Base-by-base conservation (phyloP, 169 alveolate genomes). In the Cryptosporidium sp. region DNA sequence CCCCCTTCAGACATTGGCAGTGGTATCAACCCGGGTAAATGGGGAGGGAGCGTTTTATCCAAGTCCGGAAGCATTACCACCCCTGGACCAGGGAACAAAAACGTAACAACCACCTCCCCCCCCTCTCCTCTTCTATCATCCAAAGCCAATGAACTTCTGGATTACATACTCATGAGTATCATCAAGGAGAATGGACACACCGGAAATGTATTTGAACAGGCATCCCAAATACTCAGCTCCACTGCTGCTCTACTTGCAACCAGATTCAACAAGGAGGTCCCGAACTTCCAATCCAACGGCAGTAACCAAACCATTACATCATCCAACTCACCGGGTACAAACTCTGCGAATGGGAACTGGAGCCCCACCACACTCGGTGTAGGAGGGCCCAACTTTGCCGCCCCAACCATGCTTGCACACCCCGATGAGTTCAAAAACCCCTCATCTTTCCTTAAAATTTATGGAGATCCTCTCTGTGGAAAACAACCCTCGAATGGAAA, bases 381-480 rank as follows among this genome's bases (percentile, higher is more conserved):
- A 14, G 89, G 89, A 21, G 89, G 89, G 3, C 89, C 89, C 14
- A 80, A 80, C 70, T 80, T 80, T n/a, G 89, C 89, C 3, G 89
- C 89, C 31, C 89, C 89, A 5, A 80, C 89, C 10, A 80, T 80
- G 89, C 75, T 80, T 18, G 89, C 89, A 23, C 89, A 80, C 43
- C 89, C 89, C 10, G 89, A 65, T 51, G 96, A 87, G 43, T 91
- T 84, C 62, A 67, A 84, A 21, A 85, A 92, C 55, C 96, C 94
- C 39, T 86, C 93, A 21, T 69, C 86, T 41, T 94, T 93, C 84
- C 91, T 93, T 48, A 94, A 92, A 86, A 93, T 80, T 1, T 93
- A 94, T 84, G 96, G 96, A 21, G 96, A 94, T 39, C 96, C 95
- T 0, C 52, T 93, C 70, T 92, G 96, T 39, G 93, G 84, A 16